Evolutionary conservation across 2,329 filamentous ascomycete genomes (phyloP).

Genomic region (Calycina marina): DNA sequence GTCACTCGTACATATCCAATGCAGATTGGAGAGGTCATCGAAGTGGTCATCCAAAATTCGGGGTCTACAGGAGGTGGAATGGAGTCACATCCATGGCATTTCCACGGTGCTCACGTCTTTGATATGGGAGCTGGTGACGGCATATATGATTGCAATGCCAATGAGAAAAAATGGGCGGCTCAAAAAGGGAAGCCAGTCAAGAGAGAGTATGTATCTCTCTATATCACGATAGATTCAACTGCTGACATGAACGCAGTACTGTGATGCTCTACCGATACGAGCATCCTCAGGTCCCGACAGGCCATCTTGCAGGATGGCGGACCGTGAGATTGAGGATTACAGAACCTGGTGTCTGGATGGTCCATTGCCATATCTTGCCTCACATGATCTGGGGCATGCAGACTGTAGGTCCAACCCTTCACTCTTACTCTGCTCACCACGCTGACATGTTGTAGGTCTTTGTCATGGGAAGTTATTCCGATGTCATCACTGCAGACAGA

Average conservation of each 20-base stretch:
- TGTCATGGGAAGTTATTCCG: slow-evolving; percentile 22
- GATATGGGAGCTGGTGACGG: slow-evolving; percentile 31
- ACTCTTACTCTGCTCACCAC: neutral
- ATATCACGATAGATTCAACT: neutral
- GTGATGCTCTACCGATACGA: slow-evolving; percentile 33
- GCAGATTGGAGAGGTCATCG: slow-evolving; percentile 30
- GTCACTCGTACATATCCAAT: slow-evolving; percentile 27
- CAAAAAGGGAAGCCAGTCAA: slow-evolving; percentile 9
- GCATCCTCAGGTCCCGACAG: slow-evolving; percentile 20
- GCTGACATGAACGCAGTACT: slow-evolving; percentile 24
- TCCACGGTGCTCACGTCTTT: slow-evolving; percentile 30
- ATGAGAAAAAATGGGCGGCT: slow-evolving; percentile 24
- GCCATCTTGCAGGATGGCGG: slow-evolving; percentile 30
- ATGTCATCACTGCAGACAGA: slow-evolving; percentile 11
- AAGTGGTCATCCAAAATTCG: slow-evolving; percentile 29
- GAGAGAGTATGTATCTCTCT: slow-evolving; percentile 14
- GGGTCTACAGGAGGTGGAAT: slow-evolving; percentile 23
- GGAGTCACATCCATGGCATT: slow-evolving; percentile 32
- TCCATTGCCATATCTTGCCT: slow-evolving; percentile 34
- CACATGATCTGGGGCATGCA: slow-evolving; percentile 36
- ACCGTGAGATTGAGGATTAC: slow-evolving; percentile 33
- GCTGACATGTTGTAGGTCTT: slow-evolving; percentile 27
- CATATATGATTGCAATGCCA: slow-evolving; percentile 26
- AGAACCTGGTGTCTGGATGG: slow-evolving; percentile 33
- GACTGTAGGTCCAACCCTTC: neutral